Conservation (phyloP, 345 rosid species). For the Sisymbrium altissimum region DNA sequence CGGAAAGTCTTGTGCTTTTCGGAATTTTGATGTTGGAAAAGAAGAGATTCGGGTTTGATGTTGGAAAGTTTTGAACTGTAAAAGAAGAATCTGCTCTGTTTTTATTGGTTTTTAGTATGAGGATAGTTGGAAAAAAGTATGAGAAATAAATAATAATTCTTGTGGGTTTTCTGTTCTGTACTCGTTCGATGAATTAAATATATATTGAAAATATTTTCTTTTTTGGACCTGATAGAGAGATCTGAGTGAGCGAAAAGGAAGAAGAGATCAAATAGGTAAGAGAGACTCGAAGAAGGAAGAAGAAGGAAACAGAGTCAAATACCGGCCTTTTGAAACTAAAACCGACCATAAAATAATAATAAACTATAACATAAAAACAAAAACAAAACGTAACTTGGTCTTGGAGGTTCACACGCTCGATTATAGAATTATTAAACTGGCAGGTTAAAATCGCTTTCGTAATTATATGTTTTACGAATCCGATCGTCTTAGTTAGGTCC, state of each 20-base stretch:
- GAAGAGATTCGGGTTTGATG: too few species aligned
- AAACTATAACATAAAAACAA: not conserved
- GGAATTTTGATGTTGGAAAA: too few species aligned
- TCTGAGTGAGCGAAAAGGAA: slow-evolving; percentile 12
- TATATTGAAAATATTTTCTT: not conserved
- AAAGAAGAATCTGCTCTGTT: too few species aligned
- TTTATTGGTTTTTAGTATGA: too few species aligned
- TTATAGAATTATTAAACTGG: not conserved
- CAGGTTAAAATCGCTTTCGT: slow-evolving; percentile 24
- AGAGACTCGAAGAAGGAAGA: not conserved
- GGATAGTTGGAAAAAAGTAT: too few species aligned
- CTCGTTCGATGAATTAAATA: not conserved
- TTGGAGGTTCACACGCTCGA: not conserved
- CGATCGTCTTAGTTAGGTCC: not conserved
- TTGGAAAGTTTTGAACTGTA: too few species aligned
- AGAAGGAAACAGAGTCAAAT: slow-evolving; percentile 17
- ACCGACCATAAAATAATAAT: slow-evolving; percentile 22
- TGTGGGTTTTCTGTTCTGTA: not conserved
- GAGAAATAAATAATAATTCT: too few species aligned
- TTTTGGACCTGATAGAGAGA: not conserved
- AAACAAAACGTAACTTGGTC: not conserved
- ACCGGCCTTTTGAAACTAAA: slow-evolving; percentile 7
- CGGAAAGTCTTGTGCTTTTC: too few species aligned
- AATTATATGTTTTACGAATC: not conserved
- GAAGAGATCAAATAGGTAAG: slow-evolving; percentile 25